These are phyloP conservation scores for Fraxinus xanthoxyloides DNA, from an alignment of 305 asterid species.

Conservation along the genomic window DNA sequence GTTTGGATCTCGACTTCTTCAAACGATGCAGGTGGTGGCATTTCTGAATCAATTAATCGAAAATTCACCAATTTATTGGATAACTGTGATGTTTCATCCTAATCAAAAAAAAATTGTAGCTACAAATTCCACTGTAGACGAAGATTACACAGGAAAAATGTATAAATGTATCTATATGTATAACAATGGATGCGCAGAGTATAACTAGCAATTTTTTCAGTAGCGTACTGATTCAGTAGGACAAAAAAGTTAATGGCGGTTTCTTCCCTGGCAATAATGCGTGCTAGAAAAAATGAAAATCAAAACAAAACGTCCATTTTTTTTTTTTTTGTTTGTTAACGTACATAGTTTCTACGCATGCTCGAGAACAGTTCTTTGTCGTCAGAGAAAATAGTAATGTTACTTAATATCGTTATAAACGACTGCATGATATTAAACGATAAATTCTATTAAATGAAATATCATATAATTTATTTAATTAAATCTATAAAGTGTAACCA, in stretches of 20 bases:
- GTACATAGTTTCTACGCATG: too few species aligned
- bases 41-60: slow-evolving; percentile 27
- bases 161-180: too few species aligned
- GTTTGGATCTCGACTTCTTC: slow-evolving; percentile 44
- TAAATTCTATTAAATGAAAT: too few species aligned
- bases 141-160: not conserved
- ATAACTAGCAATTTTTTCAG: not conserved
- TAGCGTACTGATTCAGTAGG: not conserved
- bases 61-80: slow-evolving; percentile 1
- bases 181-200: not conserved
- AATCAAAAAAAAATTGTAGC: not conserved
- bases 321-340: too few species aligned
- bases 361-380: too few species aligned
- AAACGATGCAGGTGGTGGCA: slow-evolving; percentile 54
- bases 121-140: not conserved
- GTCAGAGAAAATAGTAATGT: too few species aligned
- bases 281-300: not conserved
- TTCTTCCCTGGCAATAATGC: too few species aligned
- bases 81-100: not conserved
- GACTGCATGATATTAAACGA: too few species aligned
- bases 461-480: too few species aligned
- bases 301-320: not conserved
- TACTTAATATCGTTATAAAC: too few species aligned
- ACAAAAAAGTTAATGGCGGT: too few species aligned
- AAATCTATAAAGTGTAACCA: too few species aligned